Percentiles rank a stretch among this genome's conserved stretches.
phyloP scores from a whole-genome alignment of 371 early-diverging fungal genomes.

The Thermomucor indicae-seudaticae region DNA sequence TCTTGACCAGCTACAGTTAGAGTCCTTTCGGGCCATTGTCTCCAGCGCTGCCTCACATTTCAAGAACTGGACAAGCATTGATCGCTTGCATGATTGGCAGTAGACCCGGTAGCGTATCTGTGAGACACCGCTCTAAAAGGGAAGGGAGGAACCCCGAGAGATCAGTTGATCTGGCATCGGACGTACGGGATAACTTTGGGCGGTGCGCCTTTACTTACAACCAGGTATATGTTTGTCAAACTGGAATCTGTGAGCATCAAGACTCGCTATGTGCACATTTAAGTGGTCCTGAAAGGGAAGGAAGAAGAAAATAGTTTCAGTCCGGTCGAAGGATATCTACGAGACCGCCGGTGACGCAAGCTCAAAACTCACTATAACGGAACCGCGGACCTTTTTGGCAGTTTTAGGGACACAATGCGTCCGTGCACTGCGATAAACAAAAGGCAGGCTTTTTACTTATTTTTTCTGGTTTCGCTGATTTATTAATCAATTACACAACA shows the following conservation, averaged over 20 bases:
- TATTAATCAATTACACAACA: too few species aligned
- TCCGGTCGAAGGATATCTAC: too few species aligned
- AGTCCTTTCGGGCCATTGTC: not conserved
- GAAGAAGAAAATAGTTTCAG: not conserved
- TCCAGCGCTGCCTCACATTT: constrained; percentile 12
- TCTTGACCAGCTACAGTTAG: not conserved
- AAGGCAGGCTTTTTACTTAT: too few species aligned
- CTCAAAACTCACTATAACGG: too few species aligned
- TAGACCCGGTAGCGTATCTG: constrained; percentile 49
- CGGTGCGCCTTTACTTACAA: constrained; percentile 22
- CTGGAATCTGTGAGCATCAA: constrained; percentile 47
- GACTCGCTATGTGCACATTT: constrained; percentile 9
- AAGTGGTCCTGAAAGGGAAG: constrained; percentile 6
- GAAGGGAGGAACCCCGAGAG: not conserved
- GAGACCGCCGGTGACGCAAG: too few species aligned
- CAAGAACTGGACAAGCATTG: constrained; percentile 16
- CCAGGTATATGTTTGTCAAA: constrained; percentile 47
- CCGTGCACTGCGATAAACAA: too few species aligned
- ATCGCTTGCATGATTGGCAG: constrained; percentile 25
- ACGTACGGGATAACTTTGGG: not conserved
- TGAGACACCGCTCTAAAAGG: constrained; percentile 39
- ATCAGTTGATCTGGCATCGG: not conserved
- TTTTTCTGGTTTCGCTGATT: too few species aligned
- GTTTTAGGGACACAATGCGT: too few species aligned
- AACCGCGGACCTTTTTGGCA: too few species aligned